Conservation (phyloP, 768 basidiomycete genomes). For the Suillus paluster region DNA sequence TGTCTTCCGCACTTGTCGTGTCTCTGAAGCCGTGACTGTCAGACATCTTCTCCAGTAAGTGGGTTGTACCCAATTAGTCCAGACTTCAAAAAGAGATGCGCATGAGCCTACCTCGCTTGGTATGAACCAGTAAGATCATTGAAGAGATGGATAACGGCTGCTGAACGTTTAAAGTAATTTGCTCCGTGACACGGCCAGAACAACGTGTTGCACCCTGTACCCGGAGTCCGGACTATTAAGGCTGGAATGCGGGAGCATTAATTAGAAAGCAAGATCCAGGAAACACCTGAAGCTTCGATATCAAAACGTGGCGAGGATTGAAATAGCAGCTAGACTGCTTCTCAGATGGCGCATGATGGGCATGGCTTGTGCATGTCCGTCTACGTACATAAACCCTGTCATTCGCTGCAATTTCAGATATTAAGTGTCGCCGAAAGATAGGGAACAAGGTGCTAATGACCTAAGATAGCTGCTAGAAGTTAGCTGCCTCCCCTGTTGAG, state of each 20-base stretch:
- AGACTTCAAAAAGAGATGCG: background rate
- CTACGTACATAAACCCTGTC: background rate
- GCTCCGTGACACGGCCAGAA: background rate
- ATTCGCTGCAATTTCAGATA: background rate
- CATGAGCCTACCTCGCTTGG: background rate
- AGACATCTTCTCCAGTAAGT: constrained; percentile 10
- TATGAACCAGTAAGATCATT: background rate
- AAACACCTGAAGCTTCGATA: background rate
- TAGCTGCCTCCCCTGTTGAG: background rate
- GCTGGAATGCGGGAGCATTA: background rate
- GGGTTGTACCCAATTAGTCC: background rate
- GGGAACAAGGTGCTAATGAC: too few species aligned
- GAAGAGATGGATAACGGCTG: background rate
- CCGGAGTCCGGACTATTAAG: background rate
- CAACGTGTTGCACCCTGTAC: constrained; percentile 1
- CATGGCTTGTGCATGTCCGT: background rate
- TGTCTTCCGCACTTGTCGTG: background rate
- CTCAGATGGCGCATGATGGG: background rate
- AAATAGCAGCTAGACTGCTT: background rate
- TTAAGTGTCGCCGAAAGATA: background rate
- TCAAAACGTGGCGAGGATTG: constrained; percentile 1
- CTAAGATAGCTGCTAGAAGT: background rate
- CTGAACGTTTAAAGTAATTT: background rate
- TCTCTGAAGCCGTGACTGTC: constrained; percentile 18
- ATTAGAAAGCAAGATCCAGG: background rate